phyloP scores from a whole-genome alignment of 345 rosid species.

The Firmiana major region DNA sequence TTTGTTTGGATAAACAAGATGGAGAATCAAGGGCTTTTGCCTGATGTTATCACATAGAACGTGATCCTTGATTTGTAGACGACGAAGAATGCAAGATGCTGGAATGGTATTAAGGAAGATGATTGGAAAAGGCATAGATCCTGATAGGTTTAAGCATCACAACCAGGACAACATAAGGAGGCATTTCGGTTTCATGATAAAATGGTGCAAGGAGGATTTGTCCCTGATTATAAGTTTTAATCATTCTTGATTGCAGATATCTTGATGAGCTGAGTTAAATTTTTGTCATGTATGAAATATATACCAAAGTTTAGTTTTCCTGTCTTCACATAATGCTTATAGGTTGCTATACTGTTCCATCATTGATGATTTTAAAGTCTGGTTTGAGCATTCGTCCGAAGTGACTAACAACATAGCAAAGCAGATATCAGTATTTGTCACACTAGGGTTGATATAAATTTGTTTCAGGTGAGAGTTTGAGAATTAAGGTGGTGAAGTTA shows the following conservation, averaged over 20 bases:
- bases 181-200: constrained; percentile 85
- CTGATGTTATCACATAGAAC: constrained; percentile 64
- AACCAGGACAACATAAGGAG: constrained; percentile 61
- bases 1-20: constrained; percentile 51
- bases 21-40: constrained; percentile 53
- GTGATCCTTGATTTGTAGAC: constrained; percentile 56
- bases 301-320: not conserved
- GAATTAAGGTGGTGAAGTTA: not conserved
- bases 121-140: constrained; percentile 57
- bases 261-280: not conserved
- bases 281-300: not conserved
- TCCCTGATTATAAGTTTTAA: constrained; percentile 67
- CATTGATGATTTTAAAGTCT: not conserved
- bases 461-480: not conserved
- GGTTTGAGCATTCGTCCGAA: not conserved
- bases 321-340: not conserved
- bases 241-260: not conserved
- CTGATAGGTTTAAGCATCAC: constrained; percentile 56
- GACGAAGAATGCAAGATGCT: constrained; percentile 75
- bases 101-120: constrained; percentile 55
- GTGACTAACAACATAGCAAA: not conserved
- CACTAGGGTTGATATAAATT: not conserved
- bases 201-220: constrained; percentile 77
- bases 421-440: not conserved
- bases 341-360: too few relatives aligned